phyloP scores from a whole-genome alignment of 805 yeast species.

The Kazachstania martiniae region DNA sequence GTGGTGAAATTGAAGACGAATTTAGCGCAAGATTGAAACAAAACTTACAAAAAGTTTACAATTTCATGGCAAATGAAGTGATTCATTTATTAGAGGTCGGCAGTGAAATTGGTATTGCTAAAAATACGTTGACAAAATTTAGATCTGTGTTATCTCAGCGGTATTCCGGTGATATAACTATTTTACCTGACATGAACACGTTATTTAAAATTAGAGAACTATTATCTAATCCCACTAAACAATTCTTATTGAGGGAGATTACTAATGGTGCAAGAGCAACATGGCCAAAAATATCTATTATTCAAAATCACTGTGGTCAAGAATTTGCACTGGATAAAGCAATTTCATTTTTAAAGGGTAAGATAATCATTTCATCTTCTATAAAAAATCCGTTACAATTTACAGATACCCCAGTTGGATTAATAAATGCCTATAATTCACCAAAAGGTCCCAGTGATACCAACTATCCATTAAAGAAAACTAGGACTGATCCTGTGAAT shows the following conservation, averaged over 20 bases:
- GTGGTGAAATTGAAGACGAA: constrained; percentile 58
- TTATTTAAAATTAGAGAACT: constrained; percentile 47
- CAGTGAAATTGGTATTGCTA: constrained; percentile 71
- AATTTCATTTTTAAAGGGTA: constrained; percentile 51
- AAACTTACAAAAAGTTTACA: constrained; percentile 42
- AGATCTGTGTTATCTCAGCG: constrained; percentile 71
- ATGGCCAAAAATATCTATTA: constrained; percentile 82
- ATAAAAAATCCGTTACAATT: constrained; percentile 20
- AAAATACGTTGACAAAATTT: constrained; percentile 58
- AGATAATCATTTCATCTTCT: constrained; percentile 35
- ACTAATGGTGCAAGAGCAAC: constrained; percentile 81
- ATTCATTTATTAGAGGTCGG: constrained; percentile 64
- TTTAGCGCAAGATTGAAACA: constrained; percentile 43
- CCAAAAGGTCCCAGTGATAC: too few species aligned
- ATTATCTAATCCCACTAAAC: constrained; percentile 71
- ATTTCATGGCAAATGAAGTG: constrained; percentile 54
- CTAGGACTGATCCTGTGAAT: background rate
- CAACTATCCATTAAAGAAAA: too few species aligned
- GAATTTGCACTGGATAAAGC: constrained; percentile 79
- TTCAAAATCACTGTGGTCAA: constrained; percentile 80
- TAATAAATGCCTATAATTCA: constrained; percentile 11
- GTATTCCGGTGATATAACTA: constrained; percentile 88
- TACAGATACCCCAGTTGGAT: constrained; percentile 13
- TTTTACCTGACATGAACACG: constrained; percentile 61
- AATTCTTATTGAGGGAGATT: constrained; percentile 49